phyloP scores from a whole-genome alignment of 345 rosid species.

The Rhodomyrtus tomentosa region DNA sequence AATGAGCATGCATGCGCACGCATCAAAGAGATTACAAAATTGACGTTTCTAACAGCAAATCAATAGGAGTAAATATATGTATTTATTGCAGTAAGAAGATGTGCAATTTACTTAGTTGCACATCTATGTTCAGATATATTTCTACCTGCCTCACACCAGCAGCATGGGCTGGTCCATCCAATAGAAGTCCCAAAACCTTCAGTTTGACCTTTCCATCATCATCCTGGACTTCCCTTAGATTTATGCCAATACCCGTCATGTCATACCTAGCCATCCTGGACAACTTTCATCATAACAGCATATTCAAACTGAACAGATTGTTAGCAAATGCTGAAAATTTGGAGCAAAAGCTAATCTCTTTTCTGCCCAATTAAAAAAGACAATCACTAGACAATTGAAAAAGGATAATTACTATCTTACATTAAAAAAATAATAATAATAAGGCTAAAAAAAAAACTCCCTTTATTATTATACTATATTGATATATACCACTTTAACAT shows the following conservation, averaged over 20 bases:
- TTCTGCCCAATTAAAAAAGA: background rate
- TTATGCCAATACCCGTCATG: slow-evolving; percentile 81
- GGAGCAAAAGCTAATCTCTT: background rate
- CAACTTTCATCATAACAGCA: slow-evolving; percentile 46
- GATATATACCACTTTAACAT: too few relatives aligned
- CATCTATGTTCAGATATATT: background rate
- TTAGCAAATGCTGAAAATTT: slow-evolving; percentile 7
- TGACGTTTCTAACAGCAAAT: background rate
- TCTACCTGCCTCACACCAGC: slow-evolving; percentile 87
- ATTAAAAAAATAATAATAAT: too few relatives aligned
- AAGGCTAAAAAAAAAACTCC: too few relatives aligned
- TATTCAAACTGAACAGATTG: slow-evolving; percentile 17
- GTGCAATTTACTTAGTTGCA: background rate
- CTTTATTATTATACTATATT: too few relatives aligned
- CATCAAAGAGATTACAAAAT: background rate
- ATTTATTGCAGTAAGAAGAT: background rate
- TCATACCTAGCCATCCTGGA: slow-evolving; percentile 97
- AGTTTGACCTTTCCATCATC: slow-evolving; percentile 48
- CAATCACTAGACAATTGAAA: background rate
- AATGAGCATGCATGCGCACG: background rate
- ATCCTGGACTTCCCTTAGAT: slow-evolving; percentile 86
- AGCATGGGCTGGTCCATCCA: slow-evolving; percentile 81
- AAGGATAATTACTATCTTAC: too few relatives aligned
- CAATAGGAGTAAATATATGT: background rate
- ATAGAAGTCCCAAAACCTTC: slow-evolving; percentile 71